Evolutionary conservation across 257 asterid species (phyloP), one percentile per base, ranked within the genome.

Genomic region (Nicotiana obtusifolia): DNA sequence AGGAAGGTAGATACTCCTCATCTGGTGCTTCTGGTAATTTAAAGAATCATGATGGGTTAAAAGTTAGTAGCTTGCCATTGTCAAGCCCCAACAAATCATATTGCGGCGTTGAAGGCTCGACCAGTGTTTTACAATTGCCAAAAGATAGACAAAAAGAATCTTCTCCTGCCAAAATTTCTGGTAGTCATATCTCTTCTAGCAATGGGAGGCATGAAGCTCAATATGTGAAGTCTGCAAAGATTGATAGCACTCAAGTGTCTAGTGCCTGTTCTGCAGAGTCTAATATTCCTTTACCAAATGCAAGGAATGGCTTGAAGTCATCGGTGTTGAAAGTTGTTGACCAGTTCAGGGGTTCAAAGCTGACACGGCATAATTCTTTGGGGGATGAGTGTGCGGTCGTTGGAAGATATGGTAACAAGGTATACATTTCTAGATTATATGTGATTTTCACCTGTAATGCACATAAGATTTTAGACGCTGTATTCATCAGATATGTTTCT

Each of bases 301-400:
- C 84, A 67, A 69, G 35, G 78, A 80, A 80, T 86, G 84, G 83
- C 87, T 33, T 83, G 73, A 84, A 86, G 87, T 56, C 85, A 53
- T 86, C 91, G 13, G 83, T 67, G 59, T 84, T 84, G 88, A 85
- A 86, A 89, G 88, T 78, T 60, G 82, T 82, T 85, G 95, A 90
- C 86, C 90, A 89, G 64, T 54, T 81, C 81, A 87, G 85, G 84
- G 84, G 82, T 77, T 88, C 97, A 82, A 83, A 82, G 67, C 31
- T 69, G 64, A 79, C 82, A 26, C 67, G 73, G 64, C 88, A 80
- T 30, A 78, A 85, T 79, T 60, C 88, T 30, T 68, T 82, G 49
- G 92, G 91, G n/a, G 69, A 83, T 68, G 89, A 53, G 44, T 68
- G 66, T 77, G 93, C 88, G 80, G 64, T 65, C 68, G 68, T 24